Evolutionary conservation across 148 eudicot genomes (phyloP), one percentile per base, ranked within the genome.

Genomic region (Chenopodium album): DNA sequence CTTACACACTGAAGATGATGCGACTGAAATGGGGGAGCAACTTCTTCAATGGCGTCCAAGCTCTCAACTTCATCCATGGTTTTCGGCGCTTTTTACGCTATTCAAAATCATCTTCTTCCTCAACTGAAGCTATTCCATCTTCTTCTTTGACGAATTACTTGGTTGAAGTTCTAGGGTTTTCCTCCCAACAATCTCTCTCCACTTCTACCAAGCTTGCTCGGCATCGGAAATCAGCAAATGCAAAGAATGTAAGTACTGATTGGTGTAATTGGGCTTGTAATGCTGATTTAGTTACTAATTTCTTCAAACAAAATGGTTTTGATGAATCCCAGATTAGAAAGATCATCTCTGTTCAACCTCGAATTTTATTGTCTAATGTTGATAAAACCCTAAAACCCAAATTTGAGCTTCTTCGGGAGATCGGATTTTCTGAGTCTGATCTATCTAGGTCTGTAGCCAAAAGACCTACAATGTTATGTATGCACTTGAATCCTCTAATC

Each of bases 341-440:
- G 13, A 12, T 75, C 11, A 56, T 86, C 7, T 32, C 17, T 14
- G 1, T 0, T 7, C 4, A 6, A 0, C 87, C 87, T 13, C 2
- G 16, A 19, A 17, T 84, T 28, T 63, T 88, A 19, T 26, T 20
- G 11, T 44, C 1, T 69, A 66, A 69, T 3, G 84, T 85, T 12
- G 82, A 84, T 32, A 44, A 77, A 84, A 84, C 90, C 87, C 87
- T 86, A 60, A 73, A 74, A 59, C 88, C 90, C 60, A 88, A 86
- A 76, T 22, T 84, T 54, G 78, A 82, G 81, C n/a, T 76, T 82
- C 70, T 88, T 7, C 73, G 65, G 31, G 78, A 75, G 12, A 48
- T 80, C 1, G 87, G 89, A 37, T 20, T 86, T 12, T 84, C 91
- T 67, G 78, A 80, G n/a, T 31, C 81, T 37, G 82, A 81, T n/a